Evolutionary conservation across 352 stramenopile species (phyloP), one percentile per base, ranked within the genome.

Genomic region (Globisporangium apiculatum): DNA sequence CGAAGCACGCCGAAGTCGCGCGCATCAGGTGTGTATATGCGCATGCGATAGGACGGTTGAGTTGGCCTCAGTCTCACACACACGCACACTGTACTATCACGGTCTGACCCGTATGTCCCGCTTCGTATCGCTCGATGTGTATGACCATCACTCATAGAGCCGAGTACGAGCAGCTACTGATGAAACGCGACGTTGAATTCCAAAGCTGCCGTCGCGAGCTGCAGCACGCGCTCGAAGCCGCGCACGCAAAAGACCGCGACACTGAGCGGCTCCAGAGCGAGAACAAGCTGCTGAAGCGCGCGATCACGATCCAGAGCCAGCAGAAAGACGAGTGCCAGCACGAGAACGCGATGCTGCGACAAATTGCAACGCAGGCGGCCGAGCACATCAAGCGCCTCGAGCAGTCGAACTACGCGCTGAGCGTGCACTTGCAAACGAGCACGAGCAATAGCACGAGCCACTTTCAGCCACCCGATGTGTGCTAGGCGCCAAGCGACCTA

Each of bases 301-400:
- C 85, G 18, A 83, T 95, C 55, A 77, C 68, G 51, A 95, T 95
- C 69, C 85, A 95, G 63, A 93, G 79, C 67, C 81, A 93, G 67
- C 85, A 93, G 62, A 95, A 95, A 60, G 83, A 92, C 36, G 85
- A 93, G 56, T 80, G 76, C 10, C 61, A 77, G 62, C 69, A 83
- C 14, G 85, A 95, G 58, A 93, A 92, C 68, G 51, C 64, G 15
- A 60, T 86, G 59, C 76, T 95, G 51, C 91, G 89, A 55, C 66
- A 71, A 17, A 69, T 95, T 54, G 71, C 85, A 41, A 73, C 75
- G 18, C 85, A 95, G 65, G 81, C 83, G 18, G 85, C 83, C 18
- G 85, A 95, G 57, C 83, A 93, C 65, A 95, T 95, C 47, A 90
- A 88, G 66, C 76, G 78, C 3, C 71, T 95, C 17, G 85, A 95